These are phyloP conservation scores for Magnaporthiopsis poae DNA, from an alignment of 2,329 filamentous ascomycete genomes.

Conservation along the genomic window DNA sequence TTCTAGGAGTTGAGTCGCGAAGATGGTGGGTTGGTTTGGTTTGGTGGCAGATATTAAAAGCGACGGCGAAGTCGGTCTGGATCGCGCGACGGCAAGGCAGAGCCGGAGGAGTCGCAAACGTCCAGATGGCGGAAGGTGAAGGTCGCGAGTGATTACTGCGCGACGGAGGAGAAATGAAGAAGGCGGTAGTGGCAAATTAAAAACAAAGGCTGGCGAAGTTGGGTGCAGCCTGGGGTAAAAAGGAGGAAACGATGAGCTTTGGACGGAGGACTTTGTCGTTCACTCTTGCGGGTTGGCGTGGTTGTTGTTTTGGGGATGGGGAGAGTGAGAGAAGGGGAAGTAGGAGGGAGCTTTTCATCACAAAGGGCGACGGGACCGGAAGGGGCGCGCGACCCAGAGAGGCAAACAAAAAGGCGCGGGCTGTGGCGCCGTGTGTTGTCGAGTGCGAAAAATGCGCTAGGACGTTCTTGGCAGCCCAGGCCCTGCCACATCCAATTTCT, in stretches of 20 bases:
- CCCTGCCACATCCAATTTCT: background rate
- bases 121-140: background rate
- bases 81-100: background rate
- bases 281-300: constrained; percentile 12
- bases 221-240: constrained; percentile 21
- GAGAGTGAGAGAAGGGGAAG: constrained; percentile 12
- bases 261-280: constrained; percentile 7
- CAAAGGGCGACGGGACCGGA: background rate
- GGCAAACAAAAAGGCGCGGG: background rate
- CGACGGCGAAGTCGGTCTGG: background rate
- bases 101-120: background rate
- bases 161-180: background rate
- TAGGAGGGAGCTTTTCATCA: constrained; percentile 6
- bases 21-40: background rate
- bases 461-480: background rate
- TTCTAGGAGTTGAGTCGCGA: background rate
- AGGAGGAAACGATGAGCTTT: constrained; percentile 12
- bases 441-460: background rate
- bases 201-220: constrained; percentile 21
- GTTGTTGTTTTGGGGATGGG: constrained; percentile 11
- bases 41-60: background rate
- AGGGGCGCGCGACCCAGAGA: background rate
- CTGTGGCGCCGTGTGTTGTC: background rate
- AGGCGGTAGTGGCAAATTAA: background rate
- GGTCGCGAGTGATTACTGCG: background rate